phyloP scores from a whole-genome alignment of 2,329 filamentous ascomycete species.

The Cytospora piceicola region DNA sequence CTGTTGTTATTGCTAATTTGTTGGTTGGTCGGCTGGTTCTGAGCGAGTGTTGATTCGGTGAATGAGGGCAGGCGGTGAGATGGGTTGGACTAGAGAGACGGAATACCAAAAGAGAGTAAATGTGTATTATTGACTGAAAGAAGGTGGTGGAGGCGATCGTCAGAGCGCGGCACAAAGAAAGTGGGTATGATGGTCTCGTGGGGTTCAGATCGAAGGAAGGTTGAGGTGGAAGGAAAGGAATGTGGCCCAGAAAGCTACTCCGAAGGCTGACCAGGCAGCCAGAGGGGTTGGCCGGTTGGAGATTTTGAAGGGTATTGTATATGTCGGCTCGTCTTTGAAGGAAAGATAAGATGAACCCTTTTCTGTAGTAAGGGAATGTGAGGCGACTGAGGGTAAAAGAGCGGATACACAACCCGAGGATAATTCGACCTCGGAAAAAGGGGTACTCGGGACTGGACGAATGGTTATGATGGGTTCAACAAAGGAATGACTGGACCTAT shows the following conservation, averaged over 20 bases:
- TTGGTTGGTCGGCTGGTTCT: not conserved
- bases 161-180: not conserved
- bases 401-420: not conserved
- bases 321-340: not conserved
- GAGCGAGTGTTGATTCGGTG: slow-evolving; percentile 10
- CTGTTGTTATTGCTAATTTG: not conserved
- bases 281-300: slow-evolving; percentile 10
- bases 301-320: slow-evolving; percentile 1
- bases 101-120: slow-evolving; percentile 4
- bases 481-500: slow-evolving; percentile 22
- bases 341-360: slow-evolving; percentile 6
- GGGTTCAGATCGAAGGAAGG: slow-evolving; percentile 12
- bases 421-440: slow-evolving; percentile 15
- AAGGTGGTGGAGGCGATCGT: slow-evolving; percentile 11
- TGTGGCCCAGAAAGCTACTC: not conserved
- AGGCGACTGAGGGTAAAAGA: slow-evolving; percentile 13
- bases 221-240: not conserved
- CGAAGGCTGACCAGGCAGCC: slow-evolving; percentile 19
- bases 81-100: not conserved
- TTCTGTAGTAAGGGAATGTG: not conserved
- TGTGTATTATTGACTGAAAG: not conserved
- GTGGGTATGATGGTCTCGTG: slow-evolving; percentile 4
- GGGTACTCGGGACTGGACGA: not conserved
- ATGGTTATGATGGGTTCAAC: slow-evolving; percentile 11
- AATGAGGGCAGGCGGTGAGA: slow-evolving; percentile 7